Conservation (phyloP, 495 filamentous ascomycete genomes). For the Trichoderma gamsii region DNA sequence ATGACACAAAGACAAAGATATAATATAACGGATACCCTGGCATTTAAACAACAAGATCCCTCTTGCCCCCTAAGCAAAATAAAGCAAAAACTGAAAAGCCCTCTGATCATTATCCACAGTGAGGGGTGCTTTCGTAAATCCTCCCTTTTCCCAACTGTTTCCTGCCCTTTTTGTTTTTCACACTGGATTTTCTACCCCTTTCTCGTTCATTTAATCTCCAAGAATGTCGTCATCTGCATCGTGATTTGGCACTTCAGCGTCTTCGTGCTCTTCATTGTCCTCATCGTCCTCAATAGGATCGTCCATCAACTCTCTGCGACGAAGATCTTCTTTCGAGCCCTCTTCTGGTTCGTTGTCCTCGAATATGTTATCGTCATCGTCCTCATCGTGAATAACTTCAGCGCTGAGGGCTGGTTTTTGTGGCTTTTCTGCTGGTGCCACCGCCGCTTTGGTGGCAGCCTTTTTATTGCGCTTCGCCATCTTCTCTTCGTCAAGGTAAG, state of each 20-base stretch:
- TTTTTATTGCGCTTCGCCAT: conserved; percentile 35
- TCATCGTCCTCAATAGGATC: conserved; percentile 47
- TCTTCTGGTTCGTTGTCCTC: conserved; percentile 48
- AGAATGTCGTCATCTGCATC: conserved; percentile 53
- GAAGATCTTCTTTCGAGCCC: conserved; percentile 55
- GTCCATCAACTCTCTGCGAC: conserved; percentile 53
- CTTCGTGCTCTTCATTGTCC: conserved; percentile 39
- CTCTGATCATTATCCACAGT: background rate
- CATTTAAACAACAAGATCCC: conserved; percentile 10
- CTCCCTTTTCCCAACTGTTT: background rate
- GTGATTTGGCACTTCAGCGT: conserved; percentile 26
- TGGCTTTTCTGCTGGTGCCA: conserved; percentile 24
- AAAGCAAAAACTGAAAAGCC: background rate
- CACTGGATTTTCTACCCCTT: background rate
- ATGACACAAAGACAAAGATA: background rate
- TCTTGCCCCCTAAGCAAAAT: background rate
- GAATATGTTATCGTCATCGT: conserved; percentile 43
- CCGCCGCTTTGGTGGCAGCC: conserved; percentile 39
- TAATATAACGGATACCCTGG: conserved; percentile 12
- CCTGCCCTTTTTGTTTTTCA: background rate
- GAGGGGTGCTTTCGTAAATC: background rate
- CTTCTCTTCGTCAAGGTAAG: conserved; percentile 61
- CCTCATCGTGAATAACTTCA: conserved; percentile 45
- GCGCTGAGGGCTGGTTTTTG: conserved; percentile 20
- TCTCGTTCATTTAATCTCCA: conserved; percentile 49